Base-by-base conservation (phyloP, 164 flowering plant species). In the Vitis rotundifolia region DNA sequence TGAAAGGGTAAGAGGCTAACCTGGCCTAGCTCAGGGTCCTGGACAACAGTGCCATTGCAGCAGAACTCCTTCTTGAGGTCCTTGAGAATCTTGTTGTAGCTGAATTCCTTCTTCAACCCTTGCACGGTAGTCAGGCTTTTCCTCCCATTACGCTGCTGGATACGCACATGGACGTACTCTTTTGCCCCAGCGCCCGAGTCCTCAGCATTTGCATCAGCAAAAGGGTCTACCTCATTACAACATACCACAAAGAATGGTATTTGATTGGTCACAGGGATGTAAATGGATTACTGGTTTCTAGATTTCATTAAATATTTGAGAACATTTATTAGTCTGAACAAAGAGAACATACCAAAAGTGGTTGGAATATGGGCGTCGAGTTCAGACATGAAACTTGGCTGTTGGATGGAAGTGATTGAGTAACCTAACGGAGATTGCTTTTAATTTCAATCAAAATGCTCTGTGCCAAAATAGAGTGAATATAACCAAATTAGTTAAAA, bases 1-100 rank as follows among this genome's bases (percentile, higher is more conserved):
- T 22, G 26, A 16, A 29, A 9, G 31, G 55, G 44, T 18, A 15
- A n/a, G 59, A 19, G 49, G 15, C 58, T 14, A 14, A 85, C 85
- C 88, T 87, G 89, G 69, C 91, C 91, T 64, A 87, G 69, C 73
- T 87, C 89, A 26, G 87, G 86, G 65, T 87, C 91, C 80, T 87
- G 84, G 37, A 87, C 89, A 59, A 87, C 91, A 70, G 89, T 87
- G 49, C 89, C 91, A 78, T 87, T 85, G 69, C 91, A 87, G 80
- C 91, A 87, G 63, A 87, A 83, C 66, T 87, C 90, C 75, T 82
- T 81, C 83, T 86, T 86, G 37, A 86, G 87, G 73, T 86, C 89
- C 71, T 84, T 86, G 44, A 84, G 80, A 52, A 86, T 86, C 81
- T 79, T 86, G 71, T 75, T 86, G 71, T 86, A 86, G 79, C 85